Evolutionary conservation across 345 rosid species (phyloP), one percentile per base, ranked within the genome.

Genomic region (Pugionium cornutum): DNA sequence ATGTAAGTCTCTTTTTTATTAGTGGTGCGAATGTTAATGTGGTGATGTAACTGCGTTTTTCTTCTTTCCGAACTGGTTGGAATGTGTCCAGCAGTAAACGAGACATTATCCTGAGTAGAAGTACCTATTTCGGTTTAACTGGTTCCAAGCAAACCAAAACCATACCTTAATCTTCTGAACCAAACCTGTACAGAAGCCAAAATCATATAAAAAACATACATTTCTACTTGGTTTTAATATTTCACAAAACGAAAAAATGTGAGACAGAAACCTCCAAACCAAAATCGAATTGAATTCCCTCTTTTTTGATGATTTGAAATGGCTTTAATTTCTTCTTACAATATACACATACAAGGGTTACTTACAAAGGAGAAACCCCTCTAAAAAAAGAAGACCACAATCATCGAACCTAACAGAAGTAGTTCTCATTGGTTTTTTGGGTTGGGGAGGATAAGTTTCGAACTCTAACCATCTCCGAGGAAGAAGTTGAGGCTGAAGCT

Each of bases 401-500:
- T 28, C 6, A 31, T 51, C 4, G 8, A 62, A 46, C 48, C 45
- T 69, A 55, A 70, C 74, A 64, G 59, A 64, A 53, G 54, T 64
- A 35, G 2, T 36, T 58, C 58, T 41, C 61, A 62, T 62, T 51
- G 53, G 40, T 46, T 64, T 34, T 64, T 0, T 25, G 46, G 6
- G 46, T 10, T 11, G 27, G 39, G 3, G 30, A 69, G 26, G 46
- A 49, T 31, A 70, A 32, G 45, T 49, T 63, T 47, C 62, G 18
- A 55, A 42, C 46, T 39, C 52, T 30, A 4, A 39, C 43, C 9
- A 63, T 62, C 5, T 32, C 53, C 4, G 58, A 47, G 8, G 52
- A 39, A 59, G 66, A 68, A 9, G 25, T 46, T 28, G 63, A 67
- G 44, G 26, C 50, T 39, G 35, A 48, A 45, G 87, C 71, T 63